Conservation (phyloP, 148 eudicot species). For the Silene conica region DNA sequence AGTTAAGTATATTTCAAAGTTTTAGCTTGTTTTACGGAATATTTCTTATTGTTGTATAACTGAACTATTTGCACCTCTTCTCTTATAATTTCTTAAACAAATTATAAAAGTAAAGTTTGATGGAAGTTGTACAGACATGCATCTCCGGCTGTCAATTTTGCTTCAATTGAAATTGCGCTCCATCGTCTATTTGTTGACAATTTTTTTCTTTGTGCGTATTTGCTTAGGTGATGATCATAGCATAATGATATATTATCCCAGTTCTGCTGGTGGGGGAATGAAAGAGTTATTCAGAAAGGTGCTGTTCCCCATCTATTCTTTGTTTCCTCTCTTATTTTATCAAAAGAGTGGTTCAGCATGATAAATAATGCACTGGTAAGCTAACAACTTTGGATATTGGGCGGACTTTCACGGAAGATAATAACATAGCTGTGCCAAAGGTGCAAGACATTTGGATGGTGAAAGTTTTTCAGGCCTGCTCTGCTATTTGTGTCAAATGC, state of each 20-base stretch:
- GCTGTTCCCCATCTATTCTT: constrained; percentile 4
- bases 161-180: background rate
- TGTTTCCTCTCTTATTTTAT: background rate
- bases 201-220: constrained; percentile 13
- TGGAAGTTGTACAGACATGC: background rate
- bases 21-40: background rate
- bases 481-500: background rate
- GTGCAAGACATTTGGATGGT: background rate
- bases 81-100: background rate
- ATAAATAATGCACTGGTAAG: background rate
- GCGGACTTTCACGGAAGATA: background rate
- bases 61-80: background rate
- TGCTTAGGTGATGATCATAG: constrained; percentile 85
- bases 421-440: background rate
- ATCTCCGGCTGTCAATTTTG: background rate
- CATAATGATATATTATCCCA: constrained; percentile 97
- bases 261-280: constrained; percentile 99
- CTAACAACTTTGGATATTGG: background rate
- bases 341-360: background rate
- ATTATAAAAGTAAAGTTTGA: background rate
- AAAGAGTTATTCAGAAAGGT: constrained; percentile 97
- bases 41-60: background rate
- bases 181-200: constrained; percentile 5
- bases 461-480: background rate
- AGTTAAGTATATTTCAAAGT: background rate